Percentiles rank a stretch among this genome's conserved stretches.
Evolutionary conservation across 176 grass and related monocot species (phyloP).

Genomic region (Neostapfia colusana): DNA sequence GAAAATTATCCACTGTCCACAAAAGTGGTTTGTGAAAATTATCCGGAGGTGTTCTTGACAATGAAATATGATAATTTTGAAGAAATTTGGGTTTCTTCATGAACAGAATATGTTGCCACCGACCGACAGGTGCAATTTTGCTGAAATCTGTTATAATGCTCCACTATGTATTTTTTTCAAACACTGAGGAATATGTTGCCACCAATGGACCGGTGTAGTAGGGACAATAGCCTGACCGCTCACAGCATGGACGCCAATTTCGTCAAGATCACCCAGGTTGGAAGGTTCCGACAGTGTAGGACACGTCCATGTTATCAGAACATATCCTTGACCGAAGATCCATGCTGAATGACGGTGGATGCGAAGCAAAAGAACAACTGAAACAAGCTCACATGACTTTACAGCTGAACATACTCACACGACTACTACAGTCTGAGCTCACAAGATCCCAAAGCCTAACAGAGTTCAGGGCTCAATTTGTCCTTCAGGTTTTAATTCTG

Average conservation of each 20-base stretch:
- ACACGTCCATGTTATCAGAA: neutral
- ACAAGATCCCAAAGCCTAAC: neutral
- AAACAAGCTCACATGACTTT: neutral
- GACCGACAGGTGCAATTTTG: neutral
- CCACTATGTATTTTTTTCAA: too few relatives aligned
- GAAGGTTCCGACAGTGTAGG: neutral
- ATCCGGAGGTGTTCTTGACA: neutral
- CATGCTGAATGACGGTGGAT: neutral
- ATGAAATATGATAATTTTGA: neutral
- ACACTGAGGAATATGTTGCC: too few relatives aligned
- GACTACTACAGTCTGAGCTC: neutral
- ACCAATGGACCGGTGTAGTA: too few relatives aligned
- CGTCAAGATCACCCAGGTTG: neutral
- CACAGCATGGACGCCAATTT: neutral
- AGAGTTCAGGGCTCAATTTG: neutral
- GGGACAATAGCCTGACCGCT: too few relatives aligned
- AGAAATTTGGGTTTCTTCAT: neutral
- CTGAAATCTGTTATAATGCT: neutral
- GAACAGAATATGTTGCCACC: neutral
- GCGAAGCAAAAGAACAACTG: neutral
- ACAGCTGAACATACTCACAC: neutral
- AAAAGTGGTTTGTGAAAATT: neutral
- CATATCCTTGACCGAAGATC: neutral
- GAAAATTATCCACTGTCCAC: too few relatives aligned
- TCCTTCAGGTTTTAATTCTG: neutral